phyloP scores from a whole-genome alignment of 163 green algal genomes.

The Coccomyxa subellipsoidea region DNA sequence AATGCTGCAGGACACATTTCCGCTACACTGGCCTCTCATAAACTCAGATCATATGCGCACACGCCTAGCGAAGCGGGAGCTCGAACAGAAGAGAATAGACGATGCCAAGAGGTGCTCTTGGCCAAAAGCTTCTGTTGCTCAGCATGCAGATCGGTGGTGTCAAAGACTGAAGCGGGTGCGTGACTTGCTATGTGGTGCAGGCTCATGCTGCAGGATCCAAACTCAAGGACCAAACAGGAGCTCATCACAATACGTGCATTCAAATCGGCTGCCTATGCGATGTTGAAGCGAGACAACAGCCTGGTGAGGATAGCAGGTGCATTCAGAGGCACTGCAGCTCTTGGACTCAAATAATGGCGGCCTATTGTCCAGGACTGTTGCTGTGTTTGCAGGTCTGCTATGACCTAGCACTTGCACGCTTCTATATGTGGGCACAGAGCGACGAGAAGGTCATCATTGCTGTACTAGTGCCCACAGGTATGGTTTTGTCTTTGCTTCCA shows the following conservation, averaged over 20 bases:
- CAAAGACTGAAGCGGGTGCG: too few relatives aligned
- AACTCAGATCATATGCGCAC: slow-evolving; percentile 61
- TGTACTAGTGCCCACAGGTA: slow-evolving; percentile 63
- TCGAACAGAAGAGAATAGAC: slow-evolving; percentile 76
- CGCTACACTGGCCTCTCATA: slow-evolving; percentile 82
- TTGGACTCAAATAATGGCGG: too few relatives aligned
- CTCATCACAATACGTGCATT: slow-evolving; percentile 55
- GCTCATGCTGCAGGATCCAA: slow-evolving; percentile 46
- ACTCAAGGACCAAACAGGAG: slow-evolving; percentile 50
- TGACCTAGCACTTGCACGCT: slow-evolving; percentile 49
- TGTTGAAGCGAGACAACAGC: slow-evolving; percentile 17
- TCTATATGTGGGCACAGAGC: slow-evolving; percentile 82
- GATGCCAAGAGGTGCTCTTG: slow-evolving; percentile 44
- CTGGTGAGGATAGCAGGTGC: slow-evolving; percentile 2
- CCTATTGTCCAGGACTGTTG: too few relatives aligned
- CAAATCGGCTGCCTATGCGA: slow-evolving; percentile 30
- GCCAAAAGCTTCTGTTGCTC: neutral
- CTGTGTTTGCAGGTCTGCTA: slow-evolving; percentile 30
- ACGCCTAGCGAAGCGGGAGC: slow-evolving; percentile 64
- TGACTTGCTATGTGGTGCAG: too few relatives aligned
- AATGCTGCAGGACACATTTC: slow-evolving; percentile 50
- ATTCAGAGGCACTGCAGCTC: too few relatives aligned
- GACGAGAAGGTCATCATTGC: slow-evolving; percentile 52
- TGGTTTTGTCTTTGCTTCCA: too few relatives aligned
- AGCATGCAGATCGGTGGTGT: neutral